These are phyloP conservation scores for Arabidopsis arenosa DNA, from an alignment of 345 rosid species.

Conservation along the genomic window DNA sequence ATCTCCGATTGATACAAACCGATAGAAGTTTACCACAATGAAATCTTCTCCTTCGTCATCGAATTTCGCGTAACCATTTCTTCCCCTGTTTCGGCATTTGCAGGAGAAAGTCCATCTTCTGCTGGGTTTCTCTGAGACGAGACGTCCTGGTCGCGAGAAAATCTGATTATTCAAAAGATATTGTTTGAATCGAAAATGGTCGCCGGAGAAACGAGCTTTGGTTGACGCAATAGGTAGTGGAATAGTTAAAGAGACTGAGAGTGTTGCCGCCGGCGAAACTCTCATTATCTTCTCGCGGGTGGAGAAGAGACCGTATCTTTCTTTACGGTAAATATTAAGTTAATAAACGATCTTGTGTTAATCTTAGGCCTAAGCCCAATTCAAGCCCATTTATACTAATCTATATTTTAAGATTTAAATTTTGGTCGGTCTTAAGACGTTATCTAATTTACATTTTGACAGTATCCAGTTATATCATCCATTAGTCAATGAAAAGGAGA, in stretches of 20 bases:
- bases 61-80: neutral
- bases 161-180: neutral
- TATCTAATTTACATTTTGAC: neutral
- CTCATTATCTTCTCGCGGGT: constrained; percentile 42
- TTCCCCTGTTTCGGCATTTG: constrained; percentile 37
- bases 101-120: constrained; percentile 37
- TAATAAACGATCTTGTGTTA: neutral
- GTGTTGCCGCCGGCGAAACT: constrained; percentile 32
- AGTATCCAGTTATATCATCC: neutral
- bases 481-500: neutral
- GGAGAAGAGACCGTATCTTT: neutral
- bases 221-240: constrained; percentile 17
- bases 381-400: neutral
- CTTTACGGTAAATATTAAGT: neutral
- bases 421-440: neutral
- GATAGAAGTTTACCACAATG: constrained; percentile 80
- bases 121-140: constrained; percentile 25
- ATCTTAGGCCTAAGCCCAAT: constrained; percentile 12
- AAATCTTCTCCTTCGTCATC: constrained; percentile 50
- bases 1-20: constrained; percentile 63
- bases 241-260: constrained; percentile 35
- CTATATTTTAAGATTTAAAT: too few relatives aligned
- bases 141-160: constrained; percentile 19
- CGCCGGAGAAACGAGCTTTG: constrained; percentile 16
- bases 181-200: neutral